Conservation (phyloP, 371 early-diverging fungal genomes). For the Rhizopus stolonifer region DNA sequence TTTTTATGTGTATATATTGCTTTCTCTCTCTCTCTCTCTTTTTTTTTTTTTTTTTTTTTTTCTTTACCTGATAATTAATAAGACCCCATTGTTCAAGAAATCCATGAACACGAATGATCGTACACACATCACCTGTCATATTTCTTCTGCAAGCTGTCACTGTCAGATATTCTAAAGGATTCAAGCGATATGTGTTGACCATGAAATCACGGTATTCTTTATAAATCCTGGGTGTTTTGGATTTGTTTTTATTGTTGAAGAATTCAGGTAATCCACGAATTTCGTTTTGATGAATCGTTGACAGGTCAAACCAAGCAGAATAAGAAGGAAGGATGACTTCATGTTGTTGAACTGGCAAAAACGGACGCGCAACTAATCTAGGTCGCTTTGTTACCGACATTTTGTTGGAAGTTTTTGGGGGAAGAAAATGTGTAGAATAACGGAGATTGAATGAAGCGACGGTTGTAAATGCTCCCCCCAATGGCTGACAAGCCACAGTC, state of each 20-base stretch:
- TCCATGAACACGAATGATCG: slow-evolving; percentile 95
- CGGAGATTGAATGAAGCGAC: background rate
- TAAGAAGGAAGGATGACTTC: slow-evolving; percentile 89
- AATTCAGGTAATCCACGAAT: slow-evolving; percentile 92
- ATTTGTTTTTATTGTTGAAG: slow-evolving; percentile 86
- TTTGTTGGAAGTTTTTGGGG: background rate
- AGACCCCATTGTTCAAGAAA: slow-evolving; percentile 99
- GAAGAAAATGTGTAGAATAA: background rate
- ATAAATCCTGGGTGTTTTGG: slow-evolving; percentile 91
- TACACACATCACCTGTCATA: slow-evolving; percentile 95
- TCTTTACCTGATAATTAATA: slow-evolving; percentile 94
- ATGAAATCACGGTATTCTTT: slow-evolving; percentile 97
- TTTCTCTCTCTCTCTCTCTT: too few species aligned
- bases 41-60: slow-evolving; percentile 11
- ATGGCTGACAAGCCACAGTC: background rate
- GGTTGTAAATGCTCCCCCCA: too few species aligned
- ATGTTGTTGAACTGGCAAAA: slow-evolving; percentile 72
- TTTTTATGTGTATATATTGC: too few species aligned
- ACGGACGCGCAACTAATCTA: slow-evolving; percentile 56
- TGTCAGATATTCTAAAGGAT: slow-evolving; percentile 93
- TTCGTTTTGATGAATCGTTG: slow-evolving; percentile 86
- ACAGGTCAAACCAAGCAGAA: slow-evolving; percentile 92
- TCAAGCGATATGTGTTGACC: slow-evolving; percentile 94
- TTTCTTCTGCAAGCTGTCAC: slow-evolving; percentile 95
- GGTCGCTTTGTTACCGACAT: slow-evolving; percentile 30